phyloP scores from a whole-genome alignment of 805 yeast genomes.

The Sugiyamaella americana region DNA sequence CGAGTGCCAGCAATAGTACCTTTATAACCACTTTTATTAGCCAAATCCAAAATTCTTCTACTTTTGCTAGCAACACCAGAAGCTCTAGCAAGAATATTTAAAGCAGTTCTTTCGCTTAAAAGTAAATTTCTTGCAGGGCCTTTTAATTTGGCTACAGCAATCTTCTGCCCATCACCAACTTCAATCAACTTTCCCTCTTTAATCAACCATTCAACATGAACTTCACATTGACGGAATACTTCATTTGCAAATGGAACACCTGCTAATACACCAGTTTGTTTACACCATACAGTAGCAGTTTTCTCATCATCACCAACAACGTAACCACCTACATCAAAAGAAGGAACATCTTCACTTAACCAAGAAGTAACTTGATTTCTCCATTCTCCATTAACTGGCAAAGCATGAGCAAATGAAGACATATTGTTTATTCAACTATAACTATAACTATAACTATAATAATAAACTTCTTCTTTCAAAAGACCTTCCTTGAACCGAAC shows the following conservation, averaged over 20 bases:
- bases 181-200: conserved; percentile 60
- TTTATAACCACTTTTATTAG: conserved; percentile 59
- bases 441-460: neutral
- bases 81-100: conserved; percentile 73
- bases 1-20: conserved; percentile 95
- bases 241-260: conserved; percentile 90
- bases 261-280: conserved; percentile 69
- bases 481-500: too few relatives aligned
- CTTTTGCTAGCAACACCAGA: conserved; percentile 87
- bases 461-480: too few relatives aligned
- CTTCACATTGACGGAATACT: conserved; percentile 68
- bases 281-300: conserved; percentile 74
- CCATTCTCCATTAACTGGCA: conserved; percentile 80
- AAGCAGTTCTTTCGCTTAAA: conserved; percentile 78
- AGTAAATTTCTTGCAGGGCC: conserved; percentile 79
- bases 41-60: conserved; percentile 47
- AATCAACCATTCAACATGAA: conserved; percentile 65
- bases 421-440: neutral
- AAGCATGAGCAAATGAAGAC: conserved; percentile 24
- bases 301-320: conserved; percentile 79
- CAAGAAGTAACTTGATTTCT: conserved; percentile 67
- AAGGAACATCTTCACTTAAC: conserved; percentile 84
- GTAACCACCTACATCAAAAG: conserved; percentile 89
- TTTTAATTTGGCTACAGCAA: conserved; percentile 66
- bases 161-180: conserved; percentile 49